Conservation (phyloP, 768 basidiomycete genomes). For the Mycena metata region DNA sequence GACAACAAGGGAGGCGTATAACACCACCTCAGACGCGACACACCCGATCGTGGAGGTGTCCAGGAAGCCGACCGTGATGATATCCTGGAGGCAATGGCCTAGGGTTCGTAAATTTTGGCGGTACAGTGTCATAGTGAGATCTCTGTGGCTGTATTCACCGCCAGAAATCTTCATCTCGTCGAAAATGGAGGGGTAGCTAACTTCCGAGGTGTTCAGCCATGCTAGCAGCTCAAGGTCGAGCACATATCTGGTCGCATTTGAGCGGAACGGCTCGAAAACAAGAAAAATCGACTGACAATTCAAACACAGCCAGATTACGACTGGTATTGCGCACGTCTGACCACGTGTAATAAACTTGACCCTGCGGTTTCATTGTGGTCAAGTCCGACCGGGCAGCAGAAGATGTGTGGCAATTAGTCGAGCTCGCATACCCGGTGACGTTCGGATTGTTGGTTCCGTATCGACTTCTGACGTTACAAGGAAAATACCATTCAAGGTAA, state of each 20-base stretch:
- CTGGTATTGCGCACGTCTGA: conserved; percentile 63
- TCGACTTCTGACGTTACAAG: conserved; percentile 81
- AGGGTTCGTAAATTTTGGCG: conserved; percentile 65
- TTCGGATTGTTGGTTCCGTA: conserved; percentile 63
- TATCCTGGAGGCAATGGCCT: conserved; percentile 75
- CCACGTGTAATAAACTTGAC: conserved; percentile 85
- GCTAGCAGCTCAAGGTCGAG: conserved; percentile 76
- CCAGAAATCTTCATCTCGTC: conserved; percentile 63
- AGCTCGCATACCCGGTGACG: conserved; percentile 64
- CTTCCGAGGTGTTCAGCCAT: conserved; percentile 73
- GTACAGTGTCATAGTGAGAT: conserved; percentile 75
- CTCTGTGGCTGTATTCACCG: conserved; percentile 73
- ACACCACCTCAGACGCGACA: conserved; percentile 72
- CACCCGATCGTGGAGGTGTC: conserved; percentile 83
- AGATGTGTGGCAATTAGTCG: conserved; percentile 70
- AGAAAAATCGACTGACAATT: conserved; percentile 63
- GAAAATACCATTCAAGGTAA: conserved; percentile 81
- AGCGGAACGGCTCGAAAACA: neutral
- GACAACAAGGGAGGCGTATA: conserved; percentile 58
- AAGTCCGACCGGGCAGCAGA: conserved; percentile 61
- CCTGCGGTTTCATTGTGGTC: conserved; percentile 55
- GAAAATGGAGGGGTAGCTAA: conserved; percentile 75
- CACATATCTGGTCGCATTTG: conserved; percentile 60
- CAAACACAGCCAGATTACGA: conserved; percentile 80
- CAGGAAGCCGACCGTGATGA: conserved; percentile 79